Base-by-base conservation (phyloP, 2,329 filamentous ascomycete genomes). In the Aureobasidium leucospermi region DNA sequence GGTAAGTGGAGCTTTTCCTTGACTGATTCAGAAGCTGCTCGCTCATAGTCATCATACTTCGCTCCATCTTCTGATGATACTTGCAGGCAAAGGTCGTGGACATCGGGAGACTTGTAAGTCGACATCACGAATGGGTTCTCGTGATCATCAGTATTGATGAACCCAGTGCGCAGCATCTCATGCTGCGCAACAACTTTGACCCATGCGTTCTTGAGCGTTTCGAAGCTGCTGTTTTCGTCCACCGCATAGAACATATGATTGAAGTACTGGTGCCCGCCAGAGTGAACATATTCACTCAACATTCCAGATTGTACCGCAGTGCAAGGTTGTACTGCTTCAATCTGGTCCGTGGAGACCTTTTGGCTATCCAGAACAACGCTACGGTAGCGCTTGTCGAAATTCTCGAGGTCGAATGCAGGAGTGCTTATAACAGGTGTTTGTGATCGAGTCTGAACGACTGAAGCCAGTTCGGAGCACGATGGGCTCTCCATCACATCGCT, bases 241-340 rank as follows among this genome's bases (percentile, higher is more conserved):
- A 90, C 63, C 16, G 74, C 67, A 67, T 87, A 81, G 19, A 78
- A 76, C 39, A 90, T 74, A 61, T 84, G 84, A 67, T 96, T 96
- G 67, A 95, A 82, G 68, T 96, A 96, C 38, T 87, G 75, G 2
- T 73, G 68, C 0, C 89, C 89, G 0, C 80, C 71, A 0, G 87
- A 89, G 57, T 84, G 80, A 16, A 88, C 68, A 63, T 88, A 95
- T 16, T 89, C 84, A 0, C 85, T 85, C 52, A 96, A 70, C 81
- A 96, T 91, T 0, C 89, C 90, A 51, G 83, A 81, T 66, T 96
- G 92, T 0, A 91, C 77, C 0, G 87, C 79, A 0, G 91, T 96
- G 69, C 90, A 96, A 0, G 92, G 92, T 0, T 88, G 77, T 4
- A 94, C 68, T 1, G 78, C 74, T 63, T 87, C 80, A 1, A 90